Evolutionary conservation across 768 basidiomycete species (phyloP).

Genomic region (Erythrobasidium yunnanense): DNA sequence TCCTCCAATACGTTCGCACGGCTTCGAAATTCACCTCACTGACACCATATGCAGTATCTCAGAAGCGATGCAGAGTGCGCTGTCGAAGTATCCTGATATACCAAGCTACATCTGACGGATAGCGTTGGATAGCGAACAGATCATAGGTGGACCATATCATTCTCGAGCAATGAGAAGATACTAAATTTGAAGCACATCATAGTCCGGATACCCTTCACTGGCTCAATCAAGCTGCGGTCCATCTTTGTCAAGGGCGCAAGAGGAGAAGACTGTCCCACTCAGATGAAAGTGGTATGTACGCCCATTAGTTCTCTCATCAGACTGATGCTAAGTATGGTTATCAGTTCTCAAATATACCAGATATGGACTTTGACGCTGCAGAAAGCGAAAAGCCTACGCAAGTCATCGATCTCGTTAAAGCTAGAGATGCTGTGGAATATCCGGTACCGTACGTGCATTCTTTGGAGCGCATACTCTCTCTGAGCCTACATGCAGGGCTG

Average conservation of each 20-base stretch:
- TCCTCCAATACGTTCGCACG: background rate
- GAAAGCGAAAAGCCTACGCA: conserved; percentile 30
- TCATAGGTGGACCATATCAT: conserved; percentile 21
- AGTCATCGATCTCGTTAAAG: conserved; percentile 37
- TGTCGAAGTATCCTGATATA: background rate
- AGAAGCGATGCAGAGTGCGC: conserved; percentile 20
- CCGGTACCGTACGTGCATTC: conserved; percentile 37
- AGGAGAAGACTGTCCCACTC: conserved; percentile 11
- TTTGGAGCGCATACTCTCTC: too few species aligned
- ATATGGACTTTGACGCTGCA: conserved; percentile 39
- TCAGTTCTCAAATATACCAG: conserved; percentile 19
- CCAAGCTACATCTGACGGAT: background rate
- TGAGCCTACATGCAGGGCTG: conserved; percentile 36
- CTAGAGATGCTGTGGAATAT: conserved; percentile 42
- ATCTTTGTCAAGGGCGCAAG: conserved; percentile 43
- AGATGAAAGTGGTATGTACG: conserved; percentile 24
- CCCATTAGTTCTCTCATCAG: too few species aligned
- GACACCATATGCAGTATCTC: background rate
- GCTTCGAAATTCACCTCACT: background rate
- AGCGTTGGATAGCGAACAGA: conserved; percentile 4
- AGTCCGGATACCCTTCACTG: conserved; percentile 26
- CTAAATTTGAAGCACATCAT: too few species aligned
- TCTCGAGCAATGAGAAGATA: too few species aligned
- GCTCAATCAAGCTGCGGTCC: conserved; percentile 38
- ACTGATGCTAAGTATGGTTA: too few species aligned